A percentile compares a stretch with the other conserved stretches of the same genome.
Conservation (phyloP, 352 stramenopile genomes). For the Peronospora belbahrii region DNA sequence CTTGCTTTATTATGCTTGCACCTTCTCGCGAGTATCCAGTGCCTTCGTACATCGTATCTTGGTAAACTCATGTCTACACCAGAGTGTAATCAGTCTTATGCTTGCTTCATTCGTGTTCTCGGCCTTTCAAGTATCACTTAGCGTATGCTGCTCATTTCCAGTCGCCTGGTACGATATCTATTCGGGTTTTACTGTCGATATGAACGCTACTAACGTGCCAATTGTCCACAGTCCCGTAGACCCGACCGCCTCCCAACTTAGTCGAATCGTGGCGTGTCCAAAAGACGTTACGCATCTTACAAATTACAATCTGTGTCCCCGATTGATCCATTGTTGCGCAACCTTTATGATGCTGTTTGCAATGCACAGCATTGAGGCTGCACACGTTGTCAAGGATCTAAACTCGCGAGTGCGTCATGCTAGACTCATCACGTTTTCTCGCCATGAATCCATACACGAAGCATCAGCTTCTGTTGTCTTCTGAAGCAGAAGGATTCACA, state of each 20-base stretch:
- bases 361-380: slow-evolving; percentile 32
- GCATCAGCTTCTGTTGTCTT: slow-evolving; percentile 19
- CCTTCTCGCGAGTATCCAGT: slow-evolving; percentile 35
- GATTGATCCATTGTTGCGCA: slow-evolving; percentile 33
- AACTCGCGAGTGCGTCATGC: slow-evolving; percentile 32
- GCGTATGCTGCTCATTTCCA: slow-evolving; percentile 48
- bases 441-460: slow-evolving; percentile 16
- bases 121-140: slow-evolving; percentile 34
- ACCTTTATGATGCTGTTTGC: slow-evolving; percentile 36
- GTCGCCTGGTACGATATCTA: slow-evolving; percentile 33
- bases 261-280: slow-evolving; percentile 37
- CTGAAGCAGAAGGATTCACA: slow-evolving; percentile 2
- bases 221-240: slow-evolving; percentile 33
- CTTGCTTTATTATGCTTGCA: slow-evolving; percentile 59
- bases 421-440: slow-evolving; percentile 36
- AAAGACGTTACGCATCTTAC: slow-evolving; percentile 18
- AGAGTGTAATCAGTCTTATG: slow-evolving; percentile 32
- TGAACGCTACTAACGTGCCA: neutral
- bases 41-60: slow-evolving; percentile 44
- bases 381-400: slow-evolving; percentile 36
- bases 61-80: slow-evolving; percentile 48
- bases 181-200: neutral
- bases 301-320: slow-evolving; percentile 34
- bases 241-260: slow-evolving; percentile 21
- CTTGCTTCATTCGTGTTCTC: slow-evolving; percentile 37